Conservation (phyloP, 2,329 filamentous ascomycete genomes). For the Alternaria hordeiaustralica region DNA sequence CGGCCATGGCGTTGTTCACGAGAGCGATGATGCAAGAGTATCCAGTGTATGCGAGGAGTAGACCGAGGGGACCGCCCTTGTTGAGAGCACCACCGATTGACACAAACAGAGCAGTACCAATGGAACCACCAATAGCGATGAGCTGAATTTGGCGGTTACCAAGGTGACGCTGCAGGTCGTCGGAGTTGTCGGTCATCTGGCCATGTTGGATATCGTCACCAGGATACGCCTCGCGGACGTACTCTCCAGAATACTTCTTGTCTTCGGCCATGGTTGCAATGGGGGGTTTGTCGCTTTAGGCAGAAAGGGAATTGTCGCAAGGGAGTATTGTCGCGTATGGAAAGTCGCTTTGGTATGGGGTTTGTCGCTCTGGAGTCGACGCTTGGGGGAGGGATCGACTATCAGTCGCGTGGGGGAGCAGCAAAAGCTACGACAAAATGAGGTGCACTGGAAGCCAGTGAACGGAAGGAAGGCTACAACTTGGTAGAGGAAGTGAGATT, state of each 20-base stretch:
- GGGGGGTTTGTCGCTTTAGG: conserved; percentile 20
- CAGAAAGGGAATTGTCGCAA: conserved; percentile 15
- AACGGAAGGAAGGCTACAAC: conserved; percentile 19
- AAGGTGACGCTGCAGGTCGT: conserved; percentile 49
- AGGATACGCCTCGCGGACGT: conserved; percentile 32
- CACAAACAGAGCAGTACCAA: conserved; percentile 62
- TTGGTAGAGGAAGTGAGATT: conserved; percentile 17
- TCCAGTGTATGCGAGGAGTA: conserved; percentile 65
- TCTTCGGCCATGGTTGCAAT: conserved; percentile 39
- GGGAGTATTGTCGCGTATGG: conserved; percentile 13
- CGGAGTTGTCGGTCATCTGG: conserved; percentile 41
- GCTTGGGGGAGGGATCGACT: conserved; percentile 12
- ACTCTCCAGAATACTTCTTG: conserved; percentile 43
- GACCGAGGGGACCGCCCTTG: conserved; percentile 58
- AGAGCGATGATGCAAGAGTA: conserved; percentile 64
- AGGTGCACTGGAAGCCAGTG: conserved; percentile 32
- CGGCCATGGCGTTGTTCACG: conserved; percentile 70
- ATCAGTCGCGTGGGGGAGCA: conserved; percentile 21
- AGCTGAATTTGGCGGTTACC: conserved; percentile 51
- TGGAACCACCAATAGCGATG: conserved; percentile 51
- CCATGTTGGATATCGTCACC: conserved; percentile 38
- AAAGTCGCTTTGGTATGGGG: conserved; percentile 23
- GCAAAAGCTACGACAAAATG: conserved; percentile 29
- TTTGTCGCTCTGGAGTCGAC: conserved; percentile 24
- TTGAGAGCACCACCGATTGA: conserved; percentile 65